A percentile compares a stretch with the other conserved stretches of the same genome.
Conservation (phyloP, 306 rosid species). For the Dalbergia cultrata region DNA sequence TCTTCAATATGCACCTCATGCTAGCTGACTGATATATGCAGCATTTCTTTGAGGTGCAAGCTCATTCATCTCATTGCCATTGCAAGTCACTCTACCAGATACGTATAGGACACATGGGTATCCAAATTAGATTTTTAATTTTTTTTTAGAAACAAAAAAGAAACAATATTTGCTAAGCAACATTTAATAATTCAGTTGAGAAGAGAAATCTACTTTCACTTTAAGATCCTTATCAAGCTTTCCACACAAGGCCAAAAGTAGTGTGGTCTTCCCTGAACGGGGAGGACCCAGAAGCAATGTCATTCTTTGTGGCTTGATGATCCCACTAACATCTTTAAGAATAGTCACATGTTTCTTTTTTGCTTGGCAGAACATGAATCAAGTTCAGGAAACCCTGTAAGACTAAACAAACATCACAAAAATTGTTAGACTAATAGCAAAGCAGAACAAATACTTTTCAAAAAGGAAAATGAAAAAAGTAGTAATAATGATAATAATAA, state of each 20-base stretch:
- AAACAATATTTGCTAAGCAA: too few relatives aligned
- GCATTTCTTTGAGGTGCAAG: conserved; percentile 80
- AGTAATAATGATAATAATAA: neutral
- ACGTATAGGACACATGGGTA: conserved; percentile 42
- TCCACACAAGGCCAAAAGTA: conserved; percentile 81
- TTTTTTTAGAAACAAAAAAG: too few relatives aligned
- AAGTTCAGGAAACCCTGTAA: conserved; percentile 46
- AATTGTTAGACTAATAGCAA: too few relatives aligned
- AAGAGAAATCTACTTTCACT: too few relatives aligned
- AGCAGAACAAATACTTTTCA: too few relatives aligned
- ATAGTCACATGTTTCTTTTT: conserved; percentile 62
- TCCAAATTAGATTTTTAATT: too few relatives aligned
- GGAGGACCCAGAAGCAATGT: conserved; percentile 95
- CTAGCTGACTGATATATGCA: conserved; percentile 86
- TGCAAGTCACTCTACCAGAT: conserved; percentile 58
- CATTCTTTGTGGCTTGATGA: conserved; percentile 83
- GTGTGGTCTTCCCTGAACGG: conserved; percentile 89
- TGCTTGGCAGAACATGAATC: conserved; percentile 51
- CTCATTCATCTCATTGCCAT: conserved; percentile 60
- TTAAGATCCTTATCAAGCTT: conserved; percentile 68
- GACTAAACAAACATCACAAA: too few relatives aligned
- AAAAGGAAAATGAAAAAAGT: too few relatives aligned
- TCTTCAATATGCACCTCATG: conserved; percentile 85
- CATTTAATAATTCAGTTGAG: too few relatives aligned
- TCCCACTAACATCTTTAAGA: conserved; percentile 74